Evolutionary conservation across 495 filamentous ascomycete genomes (phyloP).

Genomic region (Tirmania nivea): DNA sequence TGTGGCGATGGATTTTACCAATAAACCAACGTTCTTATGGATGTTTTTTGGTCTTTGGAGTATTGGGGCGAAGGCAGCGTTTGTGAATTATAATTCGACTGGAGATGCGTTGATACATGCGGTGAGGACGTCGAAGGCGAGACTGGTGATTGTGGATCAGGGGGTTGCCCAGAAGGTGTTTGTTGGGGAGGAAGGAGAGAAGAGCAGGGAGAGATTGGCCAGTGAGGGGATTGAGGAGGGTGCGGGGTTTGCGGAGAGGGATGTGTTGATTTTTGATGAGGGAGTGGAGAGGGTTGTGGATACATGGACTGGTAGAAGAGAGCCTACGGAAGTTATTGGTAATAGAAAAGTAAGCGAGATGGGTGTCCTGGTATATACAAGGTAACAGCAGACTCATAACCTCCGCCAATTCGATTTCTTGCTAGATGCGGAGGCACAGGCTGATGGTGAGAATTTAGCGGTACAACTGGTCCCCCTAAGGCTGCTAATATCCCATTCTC

Average conservation of each 20-base stretch:
- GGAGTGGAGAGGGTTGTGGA: slow-evolving; percentile 40
- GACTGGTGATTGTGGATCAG: slow-evolving; percentile 53
- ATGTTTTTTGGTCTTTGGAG: slow-evolving; percentile 72
- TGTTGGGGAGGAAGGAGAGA: slow-evolving; percentile 25
- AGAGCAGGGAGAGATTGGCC: slow-evolving; percentile 36
- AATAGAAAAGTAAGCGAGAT: slow-evolving; percentile 33
- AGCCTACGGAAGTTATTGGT: slow-evolving; percentile 37
- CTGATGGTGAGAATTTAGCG: slow-evolving; percentile 23
- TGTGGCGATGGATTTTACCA: slow-evolving; percentile 76
- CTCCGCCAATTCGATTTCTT: background rate
- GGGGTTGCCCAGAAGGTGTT: slow-evolving; percentile 29
- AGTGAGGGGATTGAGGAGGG: slow-evolving; percentile 33
- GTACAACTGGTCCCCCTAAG: slow-evolving; percentile 83
- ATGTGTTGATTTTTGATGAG: slow-evolving; percentile 27
- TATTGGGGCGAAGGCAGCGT: slow-evolving; percentile 71
- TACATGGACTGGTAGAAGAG: slow-evolving; percentile 35
- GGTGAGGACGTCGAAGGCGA: slow-evolving; percentile 44
- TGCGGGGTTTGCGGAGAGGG: slow-evolving; percentile 19
- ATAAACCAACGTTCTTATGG: slow-evolving; percentile 64
- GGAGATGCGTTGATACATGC: slow-evolving; percentile 62
- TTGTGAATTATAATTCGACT: slow-evolving; percentile 81
- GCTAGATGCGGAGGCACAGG: background rate
- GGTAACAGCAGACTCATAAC: too few species aligned
- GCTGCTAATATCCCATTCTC: slow-evolving; percentile 64
- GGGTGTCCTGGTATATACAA: slow-evolving; percentile 63